phyloP scores from a whole-genome alignment of 108 stramenopile genomes.

The Cyclotella sp. region DNA sequence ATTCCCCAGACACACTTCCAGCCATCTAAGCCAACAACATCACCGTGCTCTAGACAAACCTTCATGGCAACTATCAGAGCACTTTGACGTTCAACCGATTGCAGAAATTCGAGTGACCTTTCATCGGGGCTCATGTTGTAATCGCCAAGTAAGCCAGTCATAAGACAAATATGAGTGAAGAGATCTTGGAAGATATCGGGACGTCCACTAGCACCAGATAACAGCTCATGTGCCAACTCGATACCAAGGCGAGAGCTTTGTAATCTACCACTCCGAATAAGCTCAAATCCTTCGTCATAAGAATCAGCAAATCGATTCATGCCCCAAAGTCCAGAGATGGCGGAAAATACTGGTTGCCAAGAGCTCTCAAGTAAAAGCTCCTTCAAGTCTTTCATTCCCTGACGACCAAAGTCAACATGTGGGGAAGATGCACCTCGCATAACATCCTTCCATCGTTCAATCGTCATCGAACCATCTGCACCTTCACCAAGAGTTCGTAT shows the following conservation, averaged over 20 bases:
- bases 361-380: conserved; percentile 83
- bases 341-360: conserved; percentile 84
- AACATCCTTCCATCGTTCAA: conserved; percentile 91
- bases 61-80: conserved; percentile 72
- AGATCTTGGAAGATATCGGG: conserved; percentile 82
- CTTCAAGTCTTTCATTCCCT: conserved; percentile 59
- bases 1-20: conserved; percentile 84
- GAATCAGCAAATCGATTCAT: conserved; percentile 31
- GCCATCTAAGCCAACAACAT: conserved; percentile 76
- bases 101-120: conserved; percentile 53
- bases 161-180: conserved; percentile 69
- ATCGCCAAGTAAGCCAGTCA: conserved; percentile 69
- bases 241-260: conserved; percentile 85
- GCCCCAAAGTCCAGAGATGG: conserved; percentile 83
- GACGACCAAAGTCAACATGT: neutral
- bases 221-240: conserved; percentile 80
- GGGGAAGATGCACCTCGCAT: conserved; percentile 47
- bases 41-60: conserved; percentile 63
- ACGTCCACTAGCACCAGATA: conserved; percentile 72
- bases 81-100: conserved; percentile 81
- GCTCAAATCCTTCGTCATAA: conserved; percentile 31
- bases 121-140: conserved; percentile 50
- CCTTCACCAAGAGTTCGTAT: conserved; percentile 91
- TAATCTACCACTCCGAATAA: conserved; percentile 57
- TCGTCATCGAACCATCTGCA: conserved; percentile 88